Percentiles rank a stretch among this genome's conserved stretches.
Conservation (phyloP, 176 grass and related monocot species). For the Echinochloa phyllopogon region DNA sequence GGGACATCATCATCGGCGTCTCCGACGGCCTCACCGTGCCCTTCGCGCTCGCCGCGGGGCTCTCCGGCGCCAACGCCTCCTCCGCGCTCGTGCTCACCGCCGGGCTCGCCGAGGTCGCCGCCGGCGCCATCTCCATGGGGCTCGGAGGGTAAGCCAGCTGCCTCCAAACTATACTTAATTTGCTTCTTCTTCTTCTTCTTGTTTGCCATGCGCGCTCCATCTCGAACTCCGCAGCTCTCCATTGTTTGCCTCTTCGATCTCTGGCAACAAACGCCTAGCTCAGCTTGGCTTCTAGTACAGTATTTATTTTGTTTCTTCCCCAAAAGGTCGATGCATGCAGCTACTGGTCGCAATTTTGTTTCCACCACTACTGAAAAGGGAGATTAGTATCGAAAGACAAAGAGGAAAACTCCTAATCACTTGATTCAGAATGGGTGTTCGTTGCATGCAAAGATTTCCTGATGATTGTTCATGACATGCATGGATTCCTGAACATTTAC, state of each 20-base stretch:
- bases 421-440: background rate
- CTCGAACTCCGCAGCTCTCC: background rate
- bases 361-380: background rate
- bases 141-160: conserved; percentile 77
- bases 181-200: background rate
- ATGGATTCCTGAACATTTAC: background rate
- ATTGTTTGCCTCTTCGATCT: conserved; percentile 16
- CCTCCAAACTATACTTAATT: background rate
- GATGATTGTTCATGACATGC: background rate
- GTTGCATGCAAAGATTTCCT: background rate
- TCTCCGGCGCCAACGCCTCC: conserved; percentile 76
- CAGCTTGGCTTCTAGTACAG: background rate
- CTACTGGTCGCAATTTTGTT: background rate
- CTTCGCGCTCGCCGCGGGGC: conserved; percentile 89
- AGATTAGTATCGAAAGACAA: background rate
- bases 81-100: conserved; percentile 90
- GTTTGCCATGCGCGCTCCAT: background rate
- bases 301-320: background rate
- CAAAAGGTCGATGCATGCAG: background rate
- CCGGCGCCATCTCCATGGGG: conserved; percentile 98
- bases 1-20: conserved; percentile 96
- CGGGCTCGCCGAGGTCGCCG: conserved; percentile 87
- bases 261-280: background rate
- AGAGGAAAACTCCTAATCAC: background rate
- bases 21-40: conserved; percentile 98